These are phyloP conservation scores for Biscogniauxia mediterranea DNA, from an alignment of 2,329 filamentous ascomycete genomes.

Conservation along the genomic window DNA sequence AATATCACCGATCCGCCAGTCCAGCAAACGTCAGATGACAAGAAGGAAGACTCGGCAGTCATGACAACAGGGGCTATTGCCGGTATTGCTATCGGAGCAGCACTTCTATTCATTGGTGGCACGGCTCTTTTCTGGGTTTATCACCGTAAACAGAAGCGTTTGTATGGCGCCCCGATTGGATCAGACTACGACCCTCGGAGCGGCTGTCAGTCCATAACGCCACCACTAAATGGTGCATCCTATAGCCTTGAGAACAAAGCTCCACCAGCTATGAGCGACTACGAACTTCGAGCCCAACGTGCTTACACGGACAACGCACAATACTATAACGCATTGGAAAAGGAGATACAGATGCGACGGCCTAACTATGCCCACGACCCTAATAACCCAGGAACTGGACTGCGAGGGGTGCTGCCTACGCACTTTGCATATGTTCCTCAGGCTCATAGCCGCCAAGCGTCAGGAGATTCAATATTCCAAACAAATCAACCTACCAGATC, in stretches of 20 bases:
- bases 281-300: conserved; percentile 29
- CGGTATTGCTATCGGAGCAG: conserved; percentile 50
- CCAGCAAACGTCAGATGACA: conserved; percentile 24
- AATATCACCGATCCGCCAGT: conserved; percentile 39
- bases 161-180: conserved; percentile 30
- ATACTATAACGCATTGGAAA: conserved; percentile 41
- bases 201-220: conserved; percentile 26
- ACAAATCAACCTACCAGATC: conserved; percentile 16
- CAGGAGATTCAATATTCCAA: conserved; percentile 15
- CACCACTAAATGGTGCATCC: conserved; percentile 18
- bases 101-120: conserved; percentile 41
- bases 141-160: conserved; percentile 42
- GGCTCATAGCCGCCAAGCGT: conserved; percentile 31
- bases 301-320: conserved; percentile 35
- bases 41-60: conserved; percentile 23
- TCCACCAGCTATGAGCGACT: conserved; percentile 20
- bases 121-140: conserved; percentile 47
- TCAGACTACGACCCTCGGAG: conserved; percentile 19
- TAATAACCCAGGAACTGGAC: conserved; percentile 19
- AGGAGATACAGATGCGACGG: conserved; percentile 21
- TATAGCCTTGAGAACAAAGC: conserved; percentile 10
- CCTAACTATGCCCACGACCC: conserved; percentile 32
- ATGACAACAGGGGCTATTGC: conserved; percentile 51
- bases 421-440: conserved; percentile 50
- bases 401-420: conserved; percentile 39